Conservation (phyloP, 1,284 basidiomycete species). For the Austroboletus novae-zelandiae region DNA sequence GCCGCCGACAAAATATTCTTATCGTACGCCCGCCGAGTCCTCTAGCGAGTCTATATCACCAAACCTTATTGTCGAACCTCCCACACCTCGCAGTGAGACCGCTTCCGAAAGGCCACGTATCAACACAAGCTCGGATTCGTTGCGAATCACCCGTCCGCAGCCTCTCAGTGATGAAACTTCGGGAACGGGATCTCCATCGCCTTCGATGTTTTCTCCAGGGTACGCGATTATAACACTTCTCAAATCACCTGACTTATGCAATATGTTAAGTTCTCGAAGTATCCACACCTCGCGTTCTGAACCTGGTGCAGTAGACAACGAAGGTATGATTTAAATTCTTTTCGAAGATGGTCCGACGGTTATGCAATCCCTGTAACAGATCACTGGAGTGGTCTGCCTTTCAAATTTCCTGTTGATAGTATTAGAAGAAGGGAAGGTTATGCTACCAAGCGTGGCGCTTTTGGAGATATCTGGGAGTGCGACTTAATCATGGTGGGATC, state of each 20-base stretch:
- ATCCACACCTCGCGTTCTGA: constrained; percentile 17
- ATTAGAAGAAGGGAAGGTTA: constrained; percentile 14
- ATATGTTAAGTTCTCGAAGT: constrained; percentile 9
- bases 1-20: constrained; percentile 3
- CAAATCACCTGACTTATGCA: constrained; percentile 4
- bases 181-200: constrained; percentile 1
- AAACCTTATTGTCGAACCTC: constrained; percentile 10
- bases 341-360: not conserved
- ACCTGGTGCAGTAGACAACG: constrained; percentile 3
- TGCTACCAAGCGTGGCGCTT: constrained; percentile 12
- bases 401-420: constrained; percentile 2
- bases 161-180: constrained; percentile 13
- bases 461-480: constrained; percentile 30
- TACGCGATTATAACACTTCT: not conserved
- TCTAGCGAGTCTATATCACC: constrained; percentile 8
- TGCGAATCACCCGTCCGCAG: not conserved
- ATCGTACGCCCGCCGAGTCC: constrained; percentile 15
- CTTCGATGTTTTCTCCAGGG: constrained; percentile 13
- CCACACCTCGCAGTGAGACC: not conserved
- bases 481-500: constrained; percentile 10
- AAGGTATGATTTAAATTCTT: constrained; percentile 10
- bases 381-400: constrained; percentile 7
- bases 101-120: not conserved
- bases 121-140: not conserved
- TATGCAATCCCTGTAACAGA: constrained; percentile 6